Percentiles rank a stretch among this genome's conserved stretches.
These are phyloP conservation scores for Dryadomyces quercus-mongolicae DNA, from an alignment of 2,329 filamentous ascomycete genomes.

Conservation along the genomic window DNA sequence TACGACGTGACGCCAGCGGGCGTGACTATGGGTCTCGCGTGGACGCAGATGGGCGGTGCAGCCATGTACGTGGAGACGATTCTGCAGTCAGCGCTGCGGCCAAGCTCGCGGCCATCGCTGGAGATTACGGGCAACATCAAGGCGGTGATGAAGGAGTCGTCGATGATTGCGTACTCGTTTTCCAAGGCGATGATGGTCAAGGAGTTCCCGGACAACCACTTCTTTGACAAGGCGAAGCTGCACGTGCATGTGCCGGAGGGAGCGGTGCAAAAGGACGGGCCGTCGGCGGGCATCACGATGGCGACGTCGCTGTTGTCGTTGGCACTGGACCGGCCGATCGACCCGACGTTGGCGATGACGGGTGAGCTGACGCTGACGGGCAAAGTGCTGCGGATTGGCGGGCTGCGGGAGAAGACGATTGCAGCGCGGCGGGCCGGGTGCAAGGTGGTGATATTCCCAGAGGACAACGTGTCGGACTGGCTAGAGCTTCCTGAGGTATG, in stretches of 20 bases:
- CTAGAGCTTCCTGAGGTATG: slow-evolving; percentile 89
- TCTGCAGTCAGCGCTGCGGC: slow-evolving; percentile 67
- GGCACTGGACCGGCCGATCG: slow-evolving; percentile 64
- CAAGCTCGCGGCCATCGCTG: slow-evolving; percentile 62
- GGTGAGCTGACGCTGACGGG: slow-evolving; percentile 94
- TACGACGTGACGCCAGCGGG: slow-evolving; percentile 90
- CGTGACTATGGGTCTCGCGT: slow-evolving; percentile 94
- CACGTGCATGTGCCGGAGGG: slow-evolving; percentile 96
- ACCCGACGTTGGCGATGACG: slow-evolving; percentile 92
- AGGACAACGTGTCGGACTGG: slow-evolving; percentile 95
- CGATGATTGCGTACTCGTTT: slow-evolving; percentile 89
- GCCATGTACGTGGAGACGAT: slow-evolving; percentile 97
- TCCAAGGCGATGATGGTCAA: slow-evolving; percentile 80
- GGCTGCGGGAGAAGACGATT: slow-evolving; percentile 91
- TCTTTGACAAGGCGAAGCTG: slow-evolving; percentile 91
- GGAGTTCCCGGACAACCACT: slow-evolving; percentile 78
- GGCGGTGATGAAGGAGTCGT: slow-evolving; percentile 96
- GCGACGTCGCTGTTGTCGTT: slow-evolving; percentile 82
- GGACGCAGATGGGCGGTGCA: slow-evolving; percentile 94
- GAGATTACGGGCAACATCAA: slow-evolving; percentile 93
- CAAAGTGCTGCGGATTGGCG: slow-evolving; percentile 90
- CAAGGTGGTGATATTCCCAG: slow-evolving; percentile 86
- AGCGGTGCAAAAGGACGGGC: slow-evolving; percentile 88
- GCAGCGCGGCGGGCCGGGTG: slow-evolving; percentile 86
- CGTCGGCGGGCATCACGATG: slow-evolving; percentile 94